These are phyloP conservation scores for Monilinia vaccinii-corymbosi DNA, from an alignment of 2,329 filamentous ascomycete species.

Conservation along the genomic window DNA sequence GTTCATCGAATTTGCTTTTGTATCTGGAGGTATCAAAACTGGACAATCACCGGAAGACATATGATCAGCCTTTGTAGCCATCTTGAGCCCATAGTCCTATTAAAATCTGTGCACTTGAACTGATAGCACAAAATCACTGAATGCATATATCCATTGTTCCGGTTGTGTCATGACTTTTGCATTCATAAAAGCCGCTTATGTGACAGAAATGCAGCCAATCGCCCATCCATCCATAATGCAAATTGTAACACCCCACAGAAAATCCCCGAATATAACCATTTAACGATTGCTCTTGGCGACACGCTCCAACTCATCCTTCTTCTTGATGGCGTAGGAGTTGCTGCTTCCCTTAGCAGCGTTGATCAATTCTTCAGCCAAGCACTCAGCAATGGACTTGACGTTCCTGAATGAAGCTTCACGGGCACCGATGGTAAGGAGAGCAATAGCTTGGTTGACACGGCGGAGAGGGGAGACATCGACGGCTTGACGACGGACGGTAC, in stretches of 20 bases:
- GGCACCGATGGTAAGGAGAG: slow-evolving; percentile 97
- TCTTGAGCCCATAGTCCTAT: neutral
- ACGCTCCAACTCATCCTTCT: slow-evolving; percentile 99
- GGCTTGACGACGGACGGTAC: slow-evolving; percentile 99
- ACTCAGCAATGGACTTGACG: slow-evolving; percentile 99
- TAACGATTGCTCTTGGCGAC: slow-evolving; percentile 99
- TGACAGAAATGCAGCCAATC: slow-evolving; percentile 29
- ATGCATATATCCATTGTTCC: slow-evolving; percentile 7
- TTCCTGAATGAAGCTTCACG: slow-evolving; percentile 99
- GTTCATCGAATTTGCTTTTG: slow-evolving; percentile 2
- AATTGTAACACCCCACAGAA: slow-evolving; percentile 27
- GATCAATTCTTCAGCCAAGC: slow-evolving; percentile 99
- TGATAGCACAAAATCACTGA: slow-evolving; percentile 3
- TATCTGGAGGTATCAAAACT: slow-evolving; percentile 5
- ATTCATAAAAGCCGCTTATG: slow-evolving; percentile 19
- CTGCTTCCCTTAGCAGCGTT: slow-evolving; percentile 99
- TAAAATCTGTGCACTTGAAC: neutral
- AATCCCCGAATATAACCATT: slow-evolving; percentile 36
- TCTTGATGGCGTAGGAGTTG: slow-evolving; percentile 99
- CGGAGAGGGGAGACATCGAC: slow-evolving; percentile 99
- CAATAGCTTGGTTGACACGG: slow-evolving; percentile 99
- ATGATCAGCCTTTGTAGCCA: neutral
- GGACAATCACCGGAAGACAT: neutral
- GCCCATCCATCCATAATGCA: slow-evolving; percentile 26
- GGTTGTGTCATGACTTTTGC: slow-evolving; percentile 10